A percentile compares a stretch with the other conserved stretches of the same genome.
Conservation (phyloP, 495 filamentous ascomycete species). For the Neurospora sp. region DNA sequence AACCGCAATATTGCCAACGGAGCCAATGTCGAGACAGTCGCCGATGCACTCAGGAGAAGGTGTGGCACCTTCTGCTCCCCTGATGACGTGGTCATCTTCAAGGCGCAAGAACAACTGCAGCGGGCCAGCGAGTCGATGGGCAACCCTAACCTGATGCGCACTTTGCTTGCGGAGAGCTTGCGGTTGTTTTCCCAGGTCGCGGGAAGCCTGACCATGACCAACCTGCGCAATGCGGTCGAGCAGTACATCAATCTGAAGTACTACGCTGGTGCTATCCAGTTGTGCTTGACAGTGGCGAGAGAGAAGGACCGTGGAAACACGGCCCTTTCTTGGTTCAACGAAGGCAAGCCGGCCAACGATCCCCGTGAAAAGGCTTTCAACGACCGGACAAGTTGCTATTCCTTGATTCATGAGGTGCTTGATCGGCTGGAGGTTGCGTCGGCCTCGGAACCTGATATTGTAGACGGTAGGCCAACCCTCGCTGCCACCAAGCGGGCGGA, state of each 20-base stretch:
- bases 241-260: constrained; percentile 75
- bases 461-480: constrained; percentile 68
- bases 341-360: constrained; percentile 51
- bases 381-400: constrained; percentile 69
- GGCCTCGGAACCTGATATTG: constrained; percentile 51
- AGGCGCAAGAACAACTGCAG: constrained; percentile 89
- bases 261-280: constrained; percentile 89
- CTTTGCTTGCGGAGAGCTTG: constrained; percentile 78
- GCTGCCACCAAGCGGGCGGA: constrained; percentile 71
- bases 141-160: constrained; percentile 67
- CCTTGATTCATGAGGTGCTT: constrained; percentile 68
- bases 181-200: constrained; percentile 83
- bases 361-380: constrained; percentile 54
- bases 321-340: constrained; percentile 58
- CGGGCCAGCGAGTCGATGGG: constrained; percentile 67
- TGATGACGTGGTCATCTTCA: constrained; percentile 95
- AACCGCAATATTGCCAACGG: constrained; percentile 94
- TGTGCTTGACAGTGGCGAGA: constrained; percentile 70
- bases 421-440: constrained; percentile 62
- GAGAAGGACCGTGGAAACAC: constrained; percentile 76
- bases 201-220: constrained; percentile 64
- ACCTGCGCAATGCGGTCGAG: constrained; percentile 64
- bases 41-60: constrained; percentile 77
- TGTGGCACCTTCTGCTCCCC: constrained; percentile 96
- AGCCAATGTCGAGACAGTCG: constrained; percentile 92